These are phyloP conservation scores for Nothophaeocryptopus gaeumannii DNA, from an alignment of 2,329 filamentous ascomycete species.

Conservation along the genomic window DNA sequence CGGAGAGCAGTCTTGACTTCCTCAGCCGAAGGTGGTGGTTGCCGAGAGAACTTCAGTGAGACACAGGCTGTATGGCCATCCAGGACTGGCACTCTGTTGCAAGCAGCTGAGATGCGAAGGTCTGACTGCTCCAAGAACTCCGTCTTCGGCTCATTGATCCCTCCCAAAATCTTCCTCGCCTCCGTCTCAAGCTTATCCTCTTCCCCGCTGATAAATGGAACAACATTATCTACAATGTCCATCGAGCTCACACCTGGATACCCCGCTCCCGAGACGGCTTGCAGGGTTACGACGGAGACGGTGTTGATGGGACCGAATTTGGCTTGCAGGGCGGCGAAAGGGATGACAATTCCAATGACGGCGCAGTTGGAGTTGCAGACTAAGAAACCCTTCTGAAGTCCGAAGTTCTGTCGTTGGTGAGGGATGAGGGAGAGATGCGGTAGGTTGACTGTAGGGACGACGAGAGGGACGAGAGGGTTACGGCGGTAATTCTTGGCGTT, in stretches of 20 bases:
- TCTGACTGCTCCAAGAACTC: constrained; percentile 72
- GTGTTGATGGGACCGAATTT: constrained; percentile 74
- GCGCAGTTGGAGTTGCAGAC: constrained; percentile 99
- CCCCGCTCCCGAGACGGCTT: constrained; percentile 89
- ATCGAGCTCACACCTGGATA: constrained; percentile 88
- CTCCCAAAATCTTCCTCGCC: constrained; percentile 88
- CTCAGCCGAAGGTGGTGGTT: constrained; percentile 70
- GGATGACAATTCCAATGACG: constrained; percentile 92
- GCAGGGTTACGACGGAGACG: constrained; percentile 89
- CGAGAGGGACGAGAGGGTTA: constrained; percentile 83
- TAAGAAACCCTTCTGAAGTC: constrained; percentile 79
- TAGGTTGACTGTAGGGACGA: constrained; percentile 93
- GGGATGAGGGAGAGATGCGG: constrained; percentile 81
- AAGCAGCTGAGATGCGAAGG: constrained; percentile 78
- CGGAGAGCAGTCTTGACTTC: constrained; percentile 76
- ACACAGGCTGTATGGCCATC: constrained; percentile 97
- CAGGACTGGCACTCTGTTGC: constrained; percentile 90
- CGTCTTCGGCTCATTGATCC: constrained; percentile 66
- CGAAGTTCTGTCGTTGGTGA: constrained; percentile 74
- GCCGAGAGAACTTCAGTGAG: constrained; percentile 74
- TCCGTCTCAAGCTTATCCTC: constrained; percentile 96
- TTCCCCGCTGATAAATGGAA: constrained; percentile 89
- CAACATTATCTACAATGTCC: constrained; percentile 95
- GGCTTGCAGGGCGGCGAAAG: constrained; percentile 83
- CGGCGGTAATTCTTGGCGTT: constrained; percentile 97